These are phyloP conservation scores for Ceratocystis ficicola DNA, from an alignment of 2,329 filamentous ascomycete species.

Conservation along the genomic window DNA sequence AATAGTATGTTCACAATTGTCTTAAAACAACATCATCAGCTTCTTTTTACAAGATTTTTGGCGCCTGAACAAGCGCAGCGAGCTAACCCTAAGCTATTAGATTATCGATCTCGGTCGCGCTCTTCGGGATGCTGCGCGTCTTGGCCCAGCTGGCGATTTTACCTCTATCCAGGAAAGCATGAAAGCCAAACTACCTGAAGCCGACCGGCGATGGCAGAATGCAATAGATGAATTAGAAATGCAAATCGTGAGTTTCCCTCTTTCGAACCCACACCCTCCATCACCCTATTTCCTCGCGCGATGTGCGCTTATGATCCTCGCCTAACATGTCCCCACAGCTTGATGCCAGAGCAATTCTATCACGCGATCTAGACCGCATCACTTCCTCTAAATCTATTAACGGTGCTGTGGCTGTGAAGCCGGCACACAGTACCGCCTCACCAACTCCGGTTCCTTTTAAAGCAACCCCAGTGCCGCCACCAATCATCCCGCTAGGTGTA, in stretches of 20 bases:
- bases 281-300: not conserved
- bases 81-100: not conserved
- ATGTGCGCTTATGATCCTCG: not conserved
- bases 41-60: not conserved
- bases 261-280: not conserved
- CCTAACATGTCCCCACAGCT: slow-evolving; percentile 26
- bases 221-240: slow-evolving; percentile 45
- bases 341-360: slow-evolving; percentile 38
- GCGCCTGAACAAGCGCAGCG: too few species aligned
- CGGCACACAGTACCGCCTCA: slow-evolving; percentile 15
- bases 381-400: slow-evolving; percentile 25
- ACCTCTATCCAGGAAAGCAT: slow-evolving; percentile 25
- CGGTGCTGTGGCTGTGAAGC: slow-evolving; percentile 9
- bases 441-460: slow-evolving; percentile 12
- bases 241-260: slow-evolving; percentile 39
- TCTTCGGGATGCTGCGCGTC: slow-evolving; percentile 18
- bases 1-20: slow-evolving; percentile 10
- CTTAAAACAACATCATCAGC: not conserved
- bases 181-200: slow-evolving; percentile 36
- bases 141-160: slow-evolving; percentile 20
- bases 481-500: slow-evolving; percentile 12
- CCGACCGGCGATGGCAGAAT: slow-evolving; percentile 39
- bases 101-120: slow-evolving; percentile 20
- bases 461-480: slow-evolving; percentile 19
- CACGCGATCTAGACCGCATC: slow-evolving; percentile 23